phyloP scores from a whole-genome alignment of 164 flowering plant species.

The Annona squamosa region DNA sequence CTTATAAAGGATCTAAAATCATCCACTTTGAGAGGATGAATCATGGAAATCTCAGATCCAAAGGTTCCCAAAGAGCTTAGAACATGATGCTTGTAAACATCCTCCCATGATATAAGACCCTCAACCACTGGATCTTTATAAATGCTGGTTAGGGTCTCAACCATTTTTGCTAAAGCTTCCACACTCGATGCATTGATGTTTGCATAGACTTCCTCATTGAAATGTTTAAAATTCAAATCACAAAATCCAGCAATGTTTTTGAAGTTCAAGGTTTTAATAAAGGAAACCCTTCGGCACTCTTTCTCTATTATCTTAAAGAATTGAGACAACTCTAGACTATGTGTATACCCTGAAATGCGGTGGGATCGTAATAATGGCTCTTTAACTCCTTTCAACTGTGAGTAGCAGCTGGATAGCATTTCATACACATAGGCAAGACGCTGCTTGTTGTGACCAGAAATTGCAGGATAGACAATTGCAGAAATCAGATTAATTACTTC shows the following conservation, averaged over 20 bases:
- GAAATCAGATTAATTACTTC: constrained; percentile 43
- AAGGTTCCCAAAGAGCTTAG: constrained; percentile 35
- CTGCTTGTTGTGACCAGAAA: constrained; percentile 74
- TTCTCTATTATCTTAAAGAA: constrained; percentile 57
- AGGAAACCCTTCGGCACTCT: constrained; percentile 69
- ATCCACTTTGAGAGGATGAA: constrained; percentile 31
- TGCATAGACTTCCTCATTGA: constrained; percentile 50
- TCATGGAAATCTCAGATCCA: constrained; percentile 30
- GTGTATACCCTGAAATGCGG: constrained; percentile 14
- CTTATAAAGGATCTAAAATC: constrained; percentile 33
- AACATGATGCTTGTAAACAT: constrained; percentile 60
- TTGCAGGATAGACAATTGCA: constrained; percentile 53
- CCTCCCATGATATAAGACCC: constrained; percentile 56
- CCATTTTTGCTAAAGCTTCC: constrained; percentile 80
- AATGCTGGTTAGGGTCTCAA: constrained; percentile 39
- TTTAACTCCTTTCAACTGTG: constrained; percentile 32
- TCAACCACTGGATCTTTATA: constrained; percentile 28
- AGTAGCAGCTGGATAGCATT: constrained; percentile 69
- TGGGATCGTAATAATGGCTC: constrained; percentile 15
- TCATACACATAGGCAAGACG: constrained; percentile 66
- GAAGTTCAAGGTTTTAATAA: constrained; percentile 57
- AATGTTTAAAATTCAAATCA: constrained; percentile 48
- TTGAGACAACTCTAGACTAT: constrained; percentile 27
- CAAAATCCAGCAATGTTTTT: constrained; percentile 71
- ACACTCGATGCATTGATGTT: constrained; percentile 51